These are phyloP conservation scores for Leishmania turanica DNA, from an alignment of 208 protist species.

Conservation along the genomic window DNA sequence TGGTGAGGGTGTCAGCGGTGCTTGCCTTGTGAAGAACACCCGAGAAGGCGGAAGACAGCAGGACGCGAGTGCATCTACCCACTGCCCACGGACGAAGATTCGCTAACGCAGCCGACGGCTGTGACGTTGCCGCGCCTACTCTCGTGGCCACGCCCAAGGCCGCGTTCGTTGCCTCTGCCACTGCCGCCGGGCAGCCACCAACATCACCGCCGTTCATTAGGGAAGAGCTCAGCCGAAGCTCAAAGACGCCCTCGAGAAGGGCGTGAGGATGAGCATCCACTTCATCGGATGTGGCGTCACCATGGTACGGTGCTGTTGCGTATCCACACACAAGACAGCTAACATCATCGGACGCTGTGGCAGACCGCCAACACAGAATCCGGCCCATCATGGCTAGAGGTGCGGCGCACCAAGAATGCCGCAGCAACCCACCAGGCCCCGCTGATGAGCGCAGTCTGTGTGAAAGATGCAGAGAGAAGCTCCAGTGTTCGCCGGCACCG, in stretches of 20 bases:
- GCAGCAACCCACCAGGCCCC: neutral
- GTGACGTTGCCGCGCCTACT: neutral
- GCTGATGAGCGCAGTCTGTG: slow-evolving; percentile 8
- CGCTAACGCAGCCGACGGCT: neutral
- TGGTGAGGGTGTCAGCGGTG: slow-evolving; percentile 8
- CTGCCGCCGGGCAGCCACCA: neutral
- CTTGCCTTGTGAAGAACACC: neutral
- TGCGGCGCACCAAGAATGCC: neutral
- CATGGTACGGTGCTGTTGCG: neutral
- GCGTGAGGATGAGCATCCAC: neutral
- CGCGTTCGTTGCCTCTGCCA: neutral
- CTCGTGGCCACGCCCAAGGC: neutral
- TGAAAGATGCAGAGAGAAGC: slow-evolving; percentile 19
- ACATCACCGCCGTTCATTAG: neutral
- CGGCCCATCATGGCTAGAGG: neutral
- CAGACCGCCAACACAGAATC: slow-evolving; percentile 13
- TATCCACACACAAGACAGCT: slow-evolving; percentile 13
- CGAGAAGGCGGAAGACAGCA: slow-evolving; percentile 9
- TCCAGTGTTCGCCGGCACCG: slow-evolving; percentile 7
- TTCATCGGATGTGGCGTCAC: neutral
- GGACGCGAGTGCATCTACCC: neutral
- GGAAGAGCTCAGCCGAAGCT: neutral
- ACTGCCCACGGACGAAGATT: neutral
- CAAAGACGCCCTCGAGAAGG: slow-evolving; percentile 19
- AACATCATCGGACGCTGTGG: neutral